Conservation (phyloP, 306 rosid species). For the Inga oerstediana region DNA sequence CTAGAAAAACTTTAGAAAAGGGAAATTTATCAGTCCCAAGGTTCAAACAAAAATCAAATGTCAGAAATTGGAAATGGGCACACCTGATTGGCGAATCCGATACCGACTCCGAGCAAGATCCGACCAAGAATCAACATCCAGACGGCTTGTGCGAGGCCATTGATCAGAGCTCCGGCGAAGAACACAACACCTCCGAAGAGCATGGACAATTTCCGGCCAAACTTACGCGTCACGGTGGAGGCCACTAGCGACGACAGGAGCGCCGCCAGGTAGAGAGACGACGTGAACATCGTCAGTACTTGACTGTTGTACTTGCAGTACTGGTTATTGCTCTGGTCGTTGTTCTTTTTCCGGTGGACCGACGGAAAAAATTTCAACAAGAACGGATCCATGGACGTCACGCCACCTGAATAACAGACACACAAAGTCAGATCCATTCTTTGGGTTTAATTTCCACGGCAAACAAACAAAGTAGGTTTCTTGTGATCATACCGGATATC, state of each 20-base stretch:
- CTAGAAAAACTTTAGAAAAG: background rate
- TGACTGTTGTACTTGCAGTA: constrained; percentile 84
- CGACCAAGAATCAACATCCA: constrained; percentile 92
- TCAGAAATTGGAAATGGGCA: background rate
- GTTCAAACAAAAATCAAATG: background rate
- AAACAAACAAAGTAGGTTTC: background rate
- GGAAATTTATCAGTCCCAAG: background rate
- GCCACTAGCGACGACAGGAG: constrained; percentile 82
- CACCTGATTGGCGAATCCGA: constrained; percentile 97
- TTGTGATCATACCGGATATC: constrained; percentile 65
- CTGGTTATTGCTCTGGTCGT: constrained; percentile 42
- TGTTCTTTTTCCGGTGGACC: constrained; percentile 58
- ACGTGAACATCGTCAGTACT: constrained; percentile 80
- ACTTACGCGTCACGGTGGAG: constrained; percentile 63
- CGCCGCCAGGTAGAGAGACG: constrained; percentile 89
- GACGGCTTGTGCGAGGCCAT: constrained; percentile 59
- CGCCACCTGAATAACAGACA: constrained; percentile 61
- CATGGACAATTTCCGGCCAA: constrained; percentile 82
- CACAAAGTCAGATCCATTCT: background rate
- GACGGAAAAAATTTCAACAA: constrained; percentile 68
- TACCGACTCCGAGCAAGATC: constrained; percentile 88
- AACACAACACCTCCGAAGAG: constrained; percentile 79
- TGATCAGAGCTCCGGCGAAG: constrained; percentile 72
- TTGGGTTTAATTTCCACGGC: background rate
- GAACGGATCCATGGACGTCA: constrained; percentile 90